Evolutionary conservation across 306 rosid species (phyloP).

Genomic region (Hippophae rhamnoides): DNA sequence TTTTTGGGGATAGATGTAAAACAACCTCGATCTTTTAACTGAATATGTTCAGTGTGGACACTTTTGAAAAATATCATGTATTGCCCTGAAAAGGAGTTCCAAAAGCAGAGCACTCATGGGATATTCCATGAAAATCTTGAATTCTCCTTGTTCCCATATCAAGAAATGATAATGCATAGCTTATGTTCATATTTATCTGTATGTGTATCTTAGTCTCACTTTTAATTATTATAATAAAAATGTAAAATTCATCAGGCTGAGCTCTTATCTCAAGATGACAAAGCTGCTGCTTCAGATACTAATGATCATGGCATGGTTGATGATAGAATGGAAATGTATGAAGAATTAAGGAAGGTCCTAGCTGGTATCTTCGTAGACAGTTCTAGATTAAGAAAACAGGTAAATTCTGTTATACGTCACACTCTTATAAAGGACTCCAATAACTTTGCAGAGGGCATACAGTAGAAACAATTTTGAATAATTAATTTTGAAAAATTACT

Average conservation of each 20-base stretch:
- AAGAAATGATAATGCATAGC: too few relatives aligned
- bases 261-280: slow-evolving; percentile 36
- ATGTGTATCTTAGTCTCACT: background rate
- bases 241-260: slow-evolving; percentile 47
- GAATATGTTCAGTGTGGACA: too few relatives aligned
- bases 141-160: too few relatives aligned
- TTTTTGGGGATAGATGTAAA: too few relatives aligned
- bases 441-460: slow-evolving; percentile 24
- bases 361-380: slow-evolving; percentile 56
- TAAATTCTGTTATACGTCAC: slow-evolving; percentile 35
- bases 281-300: slow-evolving; percentile 24
- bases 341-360: slow-evolving; percentile 55
- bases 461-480: slow-evolving; percentile 25
- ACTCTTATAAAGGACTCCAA: slow-evolving; percentile 38
- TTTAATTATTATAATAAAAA: background rate
- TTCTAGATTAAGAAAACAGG: slow-evolving; percentile 77
- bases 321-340: slow-evolving; percentile 28
- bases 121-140: too few relatives aligned
- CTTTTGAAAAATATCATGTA: too few relatives aligned
- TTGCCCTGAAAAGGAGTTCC: too few relatives aligned
- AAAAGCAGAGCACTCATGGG: too few relatives aligned
- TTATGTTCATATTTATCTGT: too few relatives aligned
- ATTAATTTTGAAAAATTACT: background rate
- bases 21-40: too few relatives aligned
- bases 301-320: slow-evolving; percentile 33